phyloP scores from a whole-genome alignment of 805 yeast genomes.

The Pichia deserticola region DNA sequence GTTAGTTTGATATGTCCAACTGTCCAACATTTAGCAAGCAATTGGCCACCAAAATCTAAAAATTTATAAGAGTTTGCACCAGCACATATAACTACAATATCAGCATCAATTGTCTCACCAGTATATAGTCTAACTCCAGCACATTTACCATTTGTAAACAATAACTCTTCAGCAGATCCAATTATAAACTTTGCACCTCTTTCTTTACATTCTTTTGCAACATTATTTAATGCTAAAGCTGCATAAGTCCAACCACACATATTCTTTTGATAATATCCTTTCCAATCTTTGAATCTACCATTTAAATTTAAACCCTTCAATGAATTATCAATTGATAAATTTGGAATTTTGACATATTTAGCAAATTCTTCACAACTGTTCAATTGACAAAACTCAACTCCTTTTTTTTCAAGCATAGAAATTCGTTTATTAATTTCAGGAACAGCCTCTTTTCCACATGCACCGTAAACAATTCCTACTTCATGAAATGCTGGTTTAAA shows the following conservation, averaged over 20 bases:
- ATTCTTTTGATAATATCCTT: constrained; percentile 25
- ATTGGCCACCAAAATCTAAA: constrained; percentile 30
- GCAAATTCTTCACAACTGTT: constrained; percentile 12
- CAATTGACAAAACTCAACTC: constrained; percentile 8
- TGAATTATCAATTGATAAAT: background rate
- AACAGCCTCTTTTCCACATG: constrained; percentile 14
- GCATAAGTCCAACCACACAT: constrained; percentile 35
- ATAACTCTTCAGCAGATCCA: constrained; percentile 20
- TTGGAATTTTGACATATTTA: background rate
- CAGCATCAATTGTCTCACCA: constrained; percentile 23
- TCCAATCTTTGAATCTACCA: constrained; percentile 23
- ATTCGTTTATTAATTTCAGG: constrained; percentile 1
- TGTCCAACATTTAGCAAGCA: constrained; percentile 35
- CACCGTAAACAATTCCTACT: constrained; percentile 28
- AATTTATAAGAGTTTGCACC: constrained; percentile 33
- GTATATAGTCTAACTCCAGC: constrained; percentile 24
- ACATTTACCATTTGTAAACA: constrained; percentile 12
- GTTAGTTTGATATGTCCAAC: constrained; percentile 34
- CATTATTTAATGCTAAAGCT: constrained; percentile 24
- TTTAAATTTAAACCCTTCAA: constrained; percentile 5
- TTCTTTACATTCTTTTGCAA: constrained; percentile 22
- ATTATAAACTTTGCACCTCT: constrained; percentile 29
- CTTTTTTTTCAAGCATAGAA: background rate
- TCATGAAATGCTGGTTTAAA: constrained; percentile 24
- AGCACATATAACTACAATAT: constrained; percentile 29